Base-by-base conservation (phyloP, 495 filamentous ascomycete genomes). In the Lasiosphaeria hispida region DNA sequence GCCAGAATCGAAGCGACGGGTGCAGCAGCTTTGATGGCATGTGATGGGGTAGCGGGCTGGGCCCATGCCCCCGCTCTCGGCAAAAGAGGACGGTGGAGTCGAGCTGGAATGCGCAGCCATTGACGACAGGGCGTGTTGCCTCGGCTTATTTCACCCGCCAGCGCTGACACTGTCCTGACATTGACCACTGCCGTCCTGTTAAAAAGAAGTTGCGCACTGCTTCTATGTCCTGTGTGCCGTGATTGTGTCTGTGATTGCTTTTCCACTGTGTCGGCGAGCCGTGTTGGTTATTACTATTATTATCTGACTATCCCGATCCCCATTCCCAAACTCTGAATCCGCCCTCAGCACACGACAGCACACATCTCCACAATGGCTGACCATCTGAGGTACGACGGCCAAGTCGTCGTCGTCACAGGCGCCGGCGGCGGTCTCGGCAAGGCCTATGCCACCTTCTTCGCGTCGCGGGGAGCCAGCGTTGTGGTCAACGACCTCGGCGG, bases 401-500 rank as follows among this genome's bases (percentile, higher is more conserved):
- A 97, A 80, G 93, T 93, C 60, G 91, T 96, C 62, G 92, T 98
- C 53, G 89, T 98, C 62, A 98, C 95, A 47, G 94, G 94, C 63
- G 95, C 95, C 53, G 93, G 94, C 57, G 95, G 95, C 74, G 94
- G 95, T 57, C 76, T 97, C 53, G 94, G 94, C 51, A 95, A 92
- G 76, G 88, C 87, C 68, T 97, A 97, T 78, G 90, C 90, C 60
- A 76, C 85, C 38, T 97, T 96, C 82, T 97, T 96, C 71, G 94
- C 81, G 57, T 90, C 88, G 49, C 82, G 92, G 65, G 94, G 94
- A 61, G 94, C 94, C 52, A 97, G 91, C 76, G 89, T 98, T 61
- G 92, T 98, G 39, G 94, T 98, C 62, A 98, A 98, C 70, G 94
- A 98, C 68, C 84, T 98, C 37, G 94, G 94, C 57, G 91, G 87